Conservation (phyloP, 306 rosid genomes). For the Lagenaria siceraria region DNA sequence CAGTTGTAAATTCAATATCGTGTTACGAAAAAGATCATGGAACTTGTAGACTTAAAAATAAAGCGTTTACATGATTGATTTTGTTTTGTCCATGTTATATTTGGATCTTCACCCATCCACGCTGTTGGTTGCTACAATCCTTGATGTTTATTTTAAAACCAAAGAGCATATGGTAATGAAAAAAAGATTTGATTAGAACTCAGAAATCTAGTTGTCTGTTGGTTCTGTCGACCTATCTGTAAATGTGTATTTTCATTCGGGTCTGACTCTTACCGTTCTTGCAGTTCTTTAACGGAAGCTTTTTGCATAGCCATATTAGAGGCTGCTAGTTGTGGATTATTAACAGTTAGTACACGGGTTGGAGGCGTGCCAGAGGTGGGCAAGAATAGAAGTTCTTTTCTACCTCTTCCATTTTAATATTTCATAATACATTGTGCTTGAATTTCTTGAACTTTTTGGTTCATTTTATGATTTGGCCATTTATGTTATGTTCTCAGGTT, state of each 20-base stretch:
- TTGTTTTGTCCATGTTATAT: neutral
- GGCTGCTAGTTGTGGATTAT: conserved; percentile 97
- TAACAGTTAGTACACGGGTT: conserved; percentile 82
- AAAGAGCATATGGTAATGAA: neutral
- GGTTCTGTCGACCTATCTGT: neutral
- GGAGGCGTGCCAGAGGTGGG: conserved; percentile 94
- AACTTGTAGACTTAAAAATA: neutral
- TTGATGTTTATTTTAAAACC: neutral
- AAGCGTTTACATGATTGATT: neutral
- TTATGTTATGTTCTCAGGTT: conserved; percentile 42
- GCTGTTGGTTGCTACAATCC: neutral
- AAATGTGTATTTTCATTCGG: neutral
- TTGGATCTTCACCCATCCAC: neutral
- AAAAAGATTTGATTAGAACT: neutral
- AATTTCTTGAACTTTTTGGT: neutral
- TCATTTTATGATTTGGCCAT: neutral
- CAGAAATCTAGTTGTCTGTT: neutral
- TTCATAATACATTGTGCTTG: neutral
- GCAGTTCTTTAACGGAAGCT: conserved; percentile 90
- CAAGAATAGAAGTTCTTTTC: conserved; percentile 7
- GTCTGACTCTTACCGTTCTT: neutral
- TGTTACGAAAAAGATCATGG: neutral
- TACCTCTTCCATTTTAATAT: neutral
- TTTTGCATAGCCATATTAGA: conserved; percentile 95
- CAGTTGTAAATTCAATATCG: neutral